These are phyloP conservation scores for Teunomyces cretensis DNA, from an alignment of 805 yeast species.

Conservation along the genomic window DNA sequence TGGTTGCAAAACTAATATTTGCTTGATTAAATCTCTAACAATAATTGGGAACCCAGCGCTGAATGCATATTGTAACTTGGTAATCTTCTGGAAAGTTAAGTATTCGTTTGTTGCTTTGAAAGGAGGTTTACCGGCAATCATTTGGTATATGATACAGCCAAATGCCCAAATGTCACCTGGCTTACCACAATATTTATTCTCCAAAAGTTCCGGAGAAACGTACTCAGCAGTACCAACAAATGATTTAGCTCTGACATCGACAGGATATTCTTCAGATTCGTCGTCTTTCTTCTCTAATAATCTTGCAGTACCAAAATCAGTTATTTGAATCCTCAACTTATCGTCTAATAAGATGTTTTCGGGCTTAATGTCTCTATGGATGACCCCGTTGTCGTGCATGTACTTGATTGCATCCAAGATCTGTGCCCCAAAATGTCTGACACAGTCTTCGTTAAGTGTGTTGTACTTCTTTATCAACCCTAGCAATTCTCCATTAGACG, in stretches of 20 bases:
- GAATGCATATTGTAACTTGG: conserved; percentile 78
- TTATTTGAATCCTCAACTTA: conserved; percentile 61
- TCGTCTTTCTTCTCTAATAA: conserved; percentile 53
- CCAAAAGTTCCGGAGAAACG: conserved; percentile 77
- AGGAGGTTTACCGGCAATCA: conserved; percentile 72
- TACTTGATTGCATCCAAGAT: conserved; percentile 68
- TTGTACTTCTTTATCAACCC: conserved; percentile 66
- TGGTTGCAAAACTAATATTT: conserved; percentile 72
- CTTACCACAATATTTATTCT: conserved; percentile 65
- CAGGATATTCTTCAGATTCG: conserved; percentile 55
- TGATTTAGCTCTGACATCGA: conserved; percentile 69
- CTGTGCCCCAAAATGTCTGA: conserved; percentile 70
- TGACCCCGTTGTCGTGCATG: conserved; percentile 73
- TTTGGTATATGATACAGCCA: conserved; percentile 59
- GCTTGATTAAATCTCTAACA: conserved; percentile 65
- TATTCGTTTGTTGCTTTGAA: conserved; percentile 83
- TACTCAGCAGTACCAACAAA: conserved; percentile 88
- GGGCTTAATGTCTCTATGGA: conserved; percentile 82
- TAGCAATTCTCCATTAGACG: conserved; percentile 75
- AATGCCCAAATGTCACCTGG: conserved; percentile 63
- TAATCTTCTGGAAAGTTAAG: conserved; percentile 76
- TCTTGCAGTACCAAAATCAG: conserved; percentile 86
- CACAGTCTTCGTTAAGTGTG: conserved; percentile 68
- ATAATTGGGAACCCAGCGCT: conserved; percentile 57
- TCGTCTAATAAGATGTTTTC: conserved; percentile 72